Conservation (phyloP, 202 grass and related monocot genomes). For the Thinopyrum obtusiflorum region DNA sequence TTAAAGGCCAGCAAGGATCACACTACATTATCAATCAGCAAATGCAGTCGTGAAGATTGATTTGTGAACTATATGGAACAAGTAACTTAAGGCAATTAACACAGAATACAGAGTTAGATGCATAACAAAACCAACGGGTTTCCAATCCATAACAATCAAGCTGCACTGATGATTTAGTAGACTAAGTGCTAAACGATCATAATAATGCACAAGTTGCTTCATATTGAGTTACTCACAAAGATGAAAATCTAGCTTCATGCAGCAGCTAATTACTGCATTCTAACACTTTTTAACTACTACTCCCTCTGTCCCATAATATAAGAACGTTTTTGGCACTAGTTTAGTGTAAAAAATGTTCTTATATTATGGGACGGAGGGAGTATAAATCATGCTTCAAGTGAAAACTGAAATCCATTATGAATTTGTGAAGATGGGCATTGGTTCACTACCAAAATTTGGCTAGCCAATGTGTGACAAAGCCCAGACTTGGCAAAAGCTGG, state of each 20-base stretch:
- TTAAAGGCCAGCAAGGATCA: neutral
- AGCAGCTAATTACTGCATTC: neutral
- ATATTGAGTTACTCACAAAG: neutral
- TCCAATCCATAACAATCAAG: constrained; percentile 4
- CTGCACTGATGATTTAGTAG: neutral
- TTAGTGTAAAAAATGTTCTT: no score
- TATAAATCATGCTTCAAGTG: neutral
- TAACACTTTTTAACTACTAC: neutral
- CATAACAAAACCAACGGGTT: neutral
- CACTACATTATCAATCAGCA: neutral
- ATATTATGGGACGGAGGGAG: neutral
- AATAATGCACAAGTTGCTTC: neutral
- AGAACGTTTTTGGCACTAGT: no score
- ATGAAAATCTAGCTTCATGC: neutral
- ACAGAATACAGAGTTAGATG: neutral
- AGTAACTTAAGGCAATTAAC: constrained; percentile 2
- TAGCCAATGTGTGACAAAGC: neutral
- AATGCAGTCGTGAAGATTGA: neutral
- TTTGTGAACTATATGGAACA: constrained; percentile 2
- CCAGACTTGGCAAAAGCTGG: neutral
- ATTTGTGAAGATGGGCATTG: neutral
- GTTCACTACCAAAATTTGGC: neutral
- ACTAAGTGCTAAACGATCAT: neutral
- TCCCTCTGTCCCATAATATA: no score
- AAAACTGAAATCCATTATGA: neutral